Evolutionary conservation across 495 filamentous ascomycete species (phyloP), one percentile per base, ranked within the genome.

Genomic region (Xylaria bambusicola): DNA sequence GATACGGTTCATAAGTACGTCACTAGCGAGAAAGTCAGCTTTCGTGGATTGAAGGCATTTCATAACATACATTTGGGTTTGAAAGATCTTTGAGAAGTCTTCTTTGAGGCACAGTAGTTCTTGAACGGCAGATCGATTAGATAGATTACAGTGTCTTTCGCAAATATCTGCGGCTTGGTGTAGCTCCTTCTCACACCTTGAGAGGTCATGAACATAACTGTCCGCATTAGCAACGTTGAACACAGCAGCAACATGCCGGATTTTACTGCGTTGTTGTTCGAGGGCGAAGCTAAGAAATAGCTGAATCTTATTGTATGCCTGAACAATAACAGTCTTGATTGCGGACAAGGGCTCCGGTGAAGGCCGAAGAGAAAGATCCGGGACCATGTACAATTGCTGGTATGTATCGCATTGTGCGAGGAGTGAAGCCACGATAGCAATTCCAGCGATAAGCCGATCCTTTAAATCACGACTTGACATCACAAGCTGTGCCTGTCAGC

Each of bases 351-450:
- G 1, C 1, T 3, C 6, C n/a, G 40, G 8, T 12, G 51, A 31
- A 3, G 51, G 51, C 2, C 51, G 21, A 10, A 53, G 36, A 42
- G n/a, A 0, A 2, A 8, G 17, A 29, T 53, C 35, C 17, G 51
- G 36, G n/a, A 35, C 51, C 21, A 53, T 40, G 21, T 53, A 53
- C 15, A 53, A 18, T 53, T 53, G 51, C 20, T 42, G 51, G 15
- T 53, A 53, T 2, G 51, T 41, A 27, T 53, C 51, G 35, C 51
- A 53, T 42, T 53, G 51, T 17, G 20, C 35, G 35, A 53, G 51
- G n/a, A 53, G 51, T 4, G 51, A 53, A 5, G 35, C 21, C 5
- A 53, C 51, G 0, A 27, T 27, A 15, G 51, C 51, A 12, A 53
- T 53, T 29, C 51, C 51, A 5, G 35, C 24, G 20, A 53, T 6